Base-by-base conservation (phyloP, 768 basidiomycete species). In the Lactarius indigo region DNA sequence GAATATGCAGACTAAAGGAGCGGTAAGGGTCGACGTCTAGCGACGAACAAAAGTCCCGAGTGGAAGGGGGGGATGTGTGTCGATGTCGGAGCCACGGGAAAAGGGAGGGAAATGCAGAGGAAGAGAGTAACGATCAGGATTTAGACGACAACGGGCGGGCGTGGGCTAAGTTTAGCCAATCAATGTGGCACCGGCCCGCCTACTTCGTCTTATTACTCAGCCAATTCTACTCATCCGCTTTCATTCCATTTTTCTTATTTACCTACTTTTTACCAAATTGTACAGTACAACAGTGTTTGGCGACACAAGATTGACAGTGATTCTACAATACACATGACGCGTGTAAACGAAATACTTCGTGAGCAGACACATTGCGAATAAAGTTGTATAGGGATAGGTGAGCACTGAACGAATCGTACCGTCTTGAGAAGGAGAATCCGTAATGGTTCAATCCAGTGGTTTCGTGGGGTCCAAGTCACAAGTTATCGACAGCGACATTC, bases 401-500 rank as follows among this genome's bases (percentile, higher is more conserved):
- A 59, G 66, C 66, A 67, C 52, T 54, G 35, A 18, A 54, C 10
- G 31, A 31, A 33, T 61, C 47, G 35, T 59, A 58, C 37, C 60
- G 35, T 66, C 62, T 39, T 17, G 57, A 44, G 37, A 50, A 44
- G 37, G 57, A 44, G 37, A 58, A 39, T 56, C 55, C 55, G 57
- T 58, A 23, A 50, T 35, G 30, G 26, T 52, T 59, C 50, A 39
- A 42, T 58, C 61, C 39, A 9, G 47, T 58, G 56, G 56, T 66
- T 50, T 57, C 64, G 13, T n/a, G 44, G 23, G 26, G 26, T 28
- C 30, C n/a, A 37, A 1, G 7, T 59, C 52, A 67, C 57, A 91
- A 89, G 42, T 90, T 90, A 4, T 89, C 88, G 6, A 93, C 86
- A 8, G 76, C 26, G 3, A 79, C 79, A 73, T 94, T 93, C 93